Base-by-base conservation (phyloP, 2,329 filamentous ascomycete species). In the Sarocladium strictum region DNA sequence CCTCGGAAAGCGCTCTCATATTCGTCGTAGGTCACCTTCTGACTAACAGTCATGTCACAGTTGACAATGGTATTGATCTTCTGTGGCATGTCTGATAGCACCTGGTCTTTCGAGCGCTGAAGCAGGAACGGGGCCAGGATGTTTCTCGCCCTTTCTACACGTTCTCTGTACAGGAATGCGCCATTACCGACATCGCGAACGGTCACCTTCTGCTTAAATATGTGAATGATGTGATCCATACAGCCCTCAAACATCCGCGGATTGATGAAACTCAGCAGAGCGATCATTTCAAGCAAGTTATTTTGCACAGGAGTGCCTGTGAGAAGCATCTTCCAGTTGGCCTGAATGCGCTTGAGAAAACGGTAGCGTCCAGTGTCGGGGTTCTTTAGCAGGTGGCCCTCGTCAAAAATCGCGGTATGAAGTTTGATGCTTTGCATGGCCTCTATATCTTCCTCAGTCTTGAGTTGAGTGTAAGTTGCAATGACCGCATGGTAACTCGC, bases 71-170 rank as follows among this genome's bases (percentile, higher is more conserved):
- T 83, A 57, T 85, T 84, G 11, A 81, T 84, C 74, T 97, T 97
- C 53, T 78, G 76, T 0, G 94, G 92, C 59, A 99, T 79, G 64
- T 94, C 87, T 47, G 76, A 75, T n/a, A 97, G 78, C 9, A 97
- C 92, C 64, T 97, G 91, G 50, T 89, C 84, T 73, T 99, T 99
- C 72, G 94, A 93, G 7, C 94, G 83, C 58, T 96, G 90, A 2
- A 99, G 76, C 54, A 99, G 94, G 66, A 99, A 99, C 0, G 94
- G 94, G 23, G 92, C 90, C 64, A 99, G 83, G 76, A 99, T 99
- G 0, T 88, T 90, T 54, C 92, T 85, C 2, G 94, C 94, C 43
- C 92, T 83, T 55, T 84, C 83, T 55, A 97, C 94, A 40, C 94
- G 86, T 67, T 96, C 90, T 43, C 84, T 86, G 21, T 94, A 96